Conservation (phyloP, 2,329 filamentous ascomycete species). For the Helicocarpus griseus region DNA sequence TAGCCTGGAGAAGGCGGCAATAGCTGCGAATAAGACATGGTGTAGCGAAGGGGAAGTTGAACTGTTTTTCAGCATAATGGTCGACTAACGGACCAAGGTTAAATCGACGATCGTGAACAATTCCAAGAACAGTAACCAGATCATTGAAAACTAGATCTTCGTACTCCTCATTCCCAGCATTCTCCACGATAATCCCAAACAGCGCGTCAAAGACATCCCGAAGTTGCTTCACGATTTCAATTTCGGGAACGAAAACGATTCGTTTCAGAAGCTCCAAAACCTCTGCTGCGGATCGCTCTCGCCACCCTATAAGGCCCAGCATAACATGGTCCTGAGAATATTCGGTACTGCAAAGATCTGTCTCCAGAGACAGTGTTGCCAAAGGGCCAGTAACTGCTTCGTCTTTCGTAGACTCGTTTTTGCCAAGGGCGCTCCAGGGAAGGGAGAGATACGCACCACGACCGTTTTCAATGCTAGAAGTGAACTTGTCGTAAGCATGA, state of each 20-base stretch:
- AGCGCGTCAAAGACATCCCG: slow-evolving; percentile 82
- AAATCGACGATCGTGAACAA: slow-evolving; percentile 89
- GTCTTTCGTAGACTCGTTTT: slow-evolving; percentile 59
- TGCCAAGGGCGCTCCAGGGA: slow-evolving; percentile 64
- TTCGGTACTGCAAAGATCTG: slow-evolving; percentile 85
- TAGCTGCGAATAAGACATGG: slow-evolving; percentile 82
- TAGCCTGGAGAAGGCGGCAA: slow-evolving; percentile 69
- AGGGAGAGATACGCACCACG: slow-evolving; percentile 80
- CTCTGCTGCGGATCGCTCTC: slow-evolving; percentile 60
- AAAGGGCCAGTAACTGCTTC: slow-evolving; percentile 66
- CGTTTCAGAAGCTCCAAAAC: slow-evolving; percentile 67
- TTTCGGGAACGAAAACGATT: slow-evolving; percentile 88
- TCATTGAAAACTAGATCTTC: slow-evolving; percentile 90
- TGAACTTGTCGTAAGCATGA: slow-evolving; percentile 88
- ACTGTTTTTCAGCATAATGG: slow-evolving; percentile 76
- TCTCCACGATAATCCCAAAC: slow-evolving; percentile 83
- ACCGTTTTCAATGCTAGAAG: slow-evolving; percentile 59
- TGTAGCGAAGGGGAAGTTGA: slow-evolving; percentile 89
- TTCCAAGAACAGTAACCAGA: slow-evolving; percentile 79
- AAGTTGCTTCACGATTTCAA: slow-evolving; percentile 91
- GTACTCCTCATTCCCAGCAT: slow-evolving; percentile 82
- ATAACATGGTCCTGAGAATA: slow-evolving; percentile 89
- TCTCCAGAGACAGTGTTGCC: slow-evolving; percentile 68
- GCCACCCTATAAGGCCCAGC: slow-evolving; percentile 78
- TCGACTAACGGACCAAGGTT: slow-evolving; percentile 86